Evolutionary conservation across 352 stramenopile genomes (phyloP), one percentile per base, ranked within the genome.

Genomic region (Globisporangium heterothallicum): DNA sequence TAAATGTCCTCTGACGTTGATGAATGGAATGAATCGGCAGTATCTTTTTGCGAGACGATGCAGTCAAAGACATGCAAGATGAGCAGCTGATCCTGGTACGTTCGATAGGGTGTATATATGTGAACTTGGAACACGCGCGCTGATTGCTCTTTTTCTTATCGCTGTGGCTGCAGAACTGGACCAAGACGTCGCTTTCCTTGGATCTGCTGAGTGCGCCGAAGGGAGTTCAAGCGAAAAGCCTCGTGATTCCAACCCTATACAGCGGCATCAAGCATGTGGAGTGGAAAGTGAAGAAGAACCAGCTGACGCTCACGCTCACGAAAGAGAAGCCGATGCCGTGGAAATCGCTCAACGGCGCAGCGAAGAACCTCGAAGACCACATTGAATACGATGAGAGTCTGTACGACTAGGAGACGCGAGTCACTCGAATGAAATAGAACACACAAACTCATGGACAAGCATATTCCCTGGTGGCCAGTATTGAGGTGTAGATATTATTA

Each of bases 361-460:
- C 79, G 14, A 92, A 86, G 61, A 84, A 86, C 36, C 64, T 94
- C 56, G 79, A 91, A 50, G 72, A 88, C 16, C 81, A 94, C 67
- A 88, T 94, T 42, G 68, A 91, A 51, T 94, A 94, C 65, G 81
- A 94, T 47, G 71, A 85, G 19, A 85, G 77, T 51, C 54, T 94
- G 26, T 94, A 80, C 51, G 81, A 91, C 25, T 91, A 72, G 69
- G n/a, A n/a, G n/a, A n/a, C n/a, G n/a, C n/a, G n/a, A n/a, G n/a
- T n/a, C n/a, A n/a, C n/a, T n/a, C n/a, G n/a, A n/a, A n/a, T n/a
- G n/a, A n/a, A n/a, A n/a, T n/a, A n/a, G n/a, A n/a, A n/a, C n/a
- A n/a, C n/a, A n/a, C n/a, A n/a, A n/a, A n/a, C n/a, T n/a, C n/a
- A n/a, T n/a, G n/a, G n/a, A n/a, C n/a, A n/a, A n/a, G n/a, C n/a